Evolutionary conservation across 208 protist species (phyloP).

Genomic region (Porcisia hertigi): DNA sequence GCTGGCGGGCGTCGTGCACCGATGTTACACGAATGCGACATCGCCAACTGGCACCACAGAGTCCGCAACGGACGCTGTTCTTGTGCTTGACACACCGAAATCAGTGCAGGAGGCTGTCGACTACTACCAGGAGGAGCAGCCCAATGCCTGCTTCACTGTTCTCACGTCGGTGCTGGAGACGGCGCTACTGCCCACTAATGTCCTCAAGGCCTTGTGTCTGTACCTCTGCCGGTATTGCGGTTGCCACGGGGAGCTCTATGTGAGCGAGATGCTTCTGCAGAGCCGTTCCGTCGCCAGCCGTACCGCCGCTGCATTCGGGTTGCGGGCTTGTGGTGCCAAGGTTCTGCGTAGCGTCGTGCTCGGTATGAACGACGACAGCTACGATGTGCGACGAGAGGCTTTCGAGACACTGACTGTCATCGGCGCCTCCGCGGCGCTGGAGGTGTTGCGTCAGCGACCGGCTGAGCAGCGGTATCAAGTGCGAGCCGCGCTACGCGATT

Average conservation of each 20-base stretch:
- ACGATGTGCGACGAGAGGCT: conserved; percentile 55
- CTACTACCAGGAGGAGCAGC: conserved; percentile 41
- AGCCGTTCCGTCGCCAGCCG: conserved; percentile 31
- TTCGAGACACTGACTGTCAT: conserved; percentile 54
- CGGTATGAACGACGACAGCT: conserved; percentile 59
- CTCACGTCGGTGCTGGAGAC: conserved; percentile 53
- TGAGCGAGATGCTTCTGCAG: conserved; percentile 54
- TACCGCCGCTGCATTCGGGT: conserved; percentile 57
- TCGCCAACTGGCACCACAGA: not conserved
- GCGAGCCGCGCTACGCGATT: conserved; percentile 53
- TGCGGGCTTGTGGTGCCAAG: conserved; percentile 64
- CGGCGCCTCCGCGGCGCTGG: conserved; percentile 35
- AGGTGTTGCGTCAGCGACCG: conserved; percentile 45
- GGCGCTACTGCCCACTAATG: conserved; percentile 41
- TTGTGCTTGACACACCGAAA: conserved; percentile 6
- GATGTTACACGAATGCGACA: conserved; percentile 1
- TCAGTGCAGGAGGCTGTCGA: conserved; percentile 36
- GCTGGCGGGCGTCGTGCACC: conserved; percentile 37
- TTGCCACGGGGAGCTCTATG: conserved; percentile 60
- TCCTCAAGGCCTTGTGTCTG: conserved; percentile 59
- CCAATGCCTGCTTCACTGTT: conserved; percentile 51
- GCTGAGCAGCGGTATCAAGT: conserved; percentile 50
- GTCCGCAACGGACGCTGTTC: not conserved
- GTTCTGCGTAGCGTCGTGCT: conserved; percentile 55
- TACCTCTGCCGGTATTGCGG: conserved; percentile 65